These are phyloP conservation scores for Alternaria arbusti DNA, from an alignment of 2,329 filamentous ascomycete species.

Conservation along the genomic window DNA sequence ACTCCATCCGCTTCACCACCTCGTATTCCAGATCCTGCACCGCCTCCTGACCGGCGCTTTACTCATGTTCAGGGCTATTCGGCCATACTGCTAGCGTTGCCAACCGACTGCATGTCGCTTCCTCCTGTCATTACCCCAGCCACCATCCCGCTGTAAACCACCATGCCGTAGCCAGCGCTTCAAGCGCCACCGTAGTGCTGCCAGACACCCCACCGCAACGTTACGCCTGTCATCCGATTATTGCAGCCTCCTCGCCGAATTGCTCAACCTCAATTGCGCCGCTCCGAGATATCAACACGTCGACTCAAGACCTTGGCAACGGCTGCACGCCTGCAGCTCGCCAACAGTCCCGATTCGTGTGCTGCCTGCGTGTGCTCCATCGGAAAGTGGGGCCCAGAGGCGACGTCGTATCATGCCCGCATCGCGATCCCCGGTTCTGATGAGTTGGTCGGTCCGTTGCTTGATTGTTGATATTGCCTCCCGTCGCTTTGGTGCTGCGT, in stretches of 20 bases:
- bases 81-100: background rate
- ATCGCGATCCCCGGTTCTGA: constrained; percentile 1
- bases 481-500: constrained; percentile 1
- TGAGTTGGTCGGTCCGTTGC: constrained; percentile 5
- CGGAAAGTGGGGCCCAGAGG: constrained; percentile 1
- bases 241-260: constrained; percentile 2
- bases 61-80: background rate
- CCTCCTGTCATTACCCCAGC: background rate
- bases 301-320: background rate
- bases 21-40: background rate
- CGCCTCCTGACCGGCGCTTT: background rate
- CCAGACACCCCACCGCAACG: background rate
- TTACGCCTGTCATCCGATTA: background rate
- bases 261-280: constrained; percentile 1
- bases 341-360: background rate
- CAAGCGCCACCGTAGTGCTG: constrained; percentile 1
- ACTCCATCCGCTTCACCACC: background rate
- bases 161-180: background rate
- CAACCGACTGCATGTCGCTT: background rate
- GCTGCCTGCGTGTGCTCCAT: background rate
- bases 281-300: background rate
- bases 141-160: background rate
- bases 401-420: background rate
- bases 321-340: background rate
- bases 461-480: constrained; percentile 1